Evolutionary conservation across 345 rosid species (phyloP).

Genomic region (Trapa bicornis): DNA sequence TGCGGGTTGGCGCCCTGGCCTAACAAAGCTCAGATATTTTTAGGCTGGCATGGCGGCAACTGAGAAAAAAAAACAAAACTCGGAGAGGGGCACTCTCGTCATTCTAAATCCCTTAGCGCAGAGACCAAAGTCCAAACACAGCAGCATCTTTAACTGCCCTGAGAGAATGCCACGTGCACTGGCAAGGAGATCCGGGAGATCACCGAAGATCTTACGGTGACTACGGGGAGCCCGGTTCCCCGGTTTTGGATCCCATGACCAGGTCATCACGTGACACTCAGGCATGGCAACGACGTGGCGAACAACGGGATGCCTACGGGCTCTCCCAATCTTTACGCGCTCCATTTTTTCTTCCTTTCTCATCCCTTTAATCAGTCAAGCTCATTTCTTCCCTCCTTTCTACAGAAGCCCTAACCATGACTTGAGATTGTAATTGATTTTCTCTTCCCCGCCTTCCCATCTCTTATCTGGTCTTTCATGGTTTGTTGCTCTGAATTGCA

Average conservation of each 20-base stretch:
- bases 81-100: slow-evolving; percentile 9
- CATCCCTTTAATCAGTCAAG: slow-evolving; percentile 20
- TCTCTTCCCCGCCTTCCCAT: neutral
- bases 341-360: neutral
- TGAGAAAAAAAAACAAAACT: neutral
- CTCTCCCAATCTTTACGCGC: neutral
- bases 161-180: slow-evolving; percentile 22
- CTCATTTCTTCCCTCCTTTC: neutral
- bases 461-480: neutral
- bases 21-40: neutral
- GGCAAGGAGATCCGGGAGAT: slow-evolving; percentile 9
- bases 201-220: slow-evolving; percentile 11
- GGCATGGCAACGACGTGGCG: slow-evolving; percentile 6
- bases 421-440: neutral
- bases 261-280: slow-evolving; percentile 2
- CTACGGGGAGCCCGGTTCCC: slow-evolving; percentile 15
- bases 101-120: neutral
- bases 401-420: slow-evolving; percentile 2
- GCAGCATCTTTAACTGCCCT: slow-evolving; percentile 25
- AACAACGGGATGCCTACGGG: slow-evolving; percentile 4
- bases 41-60: neutral
- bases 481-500: neutral
- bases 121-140: neutral
- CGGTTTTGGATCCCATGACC: slow-evolving; percentile 25
- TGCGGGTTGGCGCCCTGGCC: neutral